phyloP scores from a whole-genome alignment of 176 grass and related monocot genomes.

The Metroxylon sagu region DNA sequence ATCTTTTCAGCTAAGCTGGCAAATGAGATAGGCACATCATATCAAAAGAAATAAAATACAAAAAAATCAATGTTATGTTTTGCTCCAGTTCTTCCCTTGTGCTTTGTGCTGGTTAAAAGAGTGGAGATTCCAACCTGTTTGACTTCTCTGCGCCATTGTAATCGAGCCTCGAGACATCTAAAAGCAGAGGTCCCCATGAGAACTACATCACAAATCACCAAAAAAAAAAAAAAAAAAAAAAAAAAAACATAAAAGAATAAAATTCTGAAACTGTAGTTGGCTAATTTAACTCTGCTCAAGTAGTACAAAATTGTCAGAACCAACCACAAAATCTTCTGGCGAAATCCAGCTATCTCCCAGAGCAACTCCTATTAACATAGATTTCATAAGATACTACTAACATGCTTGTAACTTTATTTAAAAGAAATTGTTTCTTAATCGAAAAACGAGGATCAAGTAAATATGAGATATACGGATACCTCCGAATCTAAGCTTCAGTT shows the following conservation, averaged over 20 bases:
- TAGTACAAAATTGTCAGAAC: not conserved
- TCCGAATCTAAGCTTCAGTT: constrained; percentile 39
- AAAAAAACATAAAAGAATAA: not conserved
- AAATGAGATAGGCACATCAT: too few species aligned
- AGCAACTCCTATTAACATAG: constrained; percentile 36
- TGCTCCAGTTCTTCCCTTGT: too few species aligned
- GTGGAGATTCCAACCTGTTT: constrained; percentile 21
- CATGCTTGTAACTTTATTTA: too few species aligned
- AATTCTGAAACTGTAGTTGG: not conserved
- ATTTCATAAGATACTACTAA: not conserved
- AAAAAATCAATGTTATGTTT: too few species aligned
- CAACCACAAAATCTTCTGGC: constrained; percentile 65
- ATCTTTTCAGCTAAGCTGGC: constrained; percentile 46
- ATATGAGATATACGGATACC: constrained; percentile 13
- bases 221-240: not conserved
- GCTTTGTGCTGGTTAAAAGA: not conserved
- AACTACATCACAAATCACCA: constrained; percentile 9
- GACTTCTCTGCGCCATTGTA: constrained; percentile 29
- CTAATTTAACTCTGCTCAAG: not conserved
- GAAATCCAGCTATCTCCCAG: constrained; percentile 94
- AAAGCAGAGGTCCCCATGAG: constrained; percentile 67
- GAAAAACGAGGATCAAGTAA: not conserved
- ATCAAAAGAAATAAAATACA: not conserved
- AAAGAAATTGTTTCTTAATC: too few species aligned
- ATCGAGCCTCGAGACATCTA: constrained; percentile 67